These are phyloP conservation scores for Cyberlindnera veronae DNA, from an alignment of 805 yeast genomes.

Conservation along the genomic window DNA sequence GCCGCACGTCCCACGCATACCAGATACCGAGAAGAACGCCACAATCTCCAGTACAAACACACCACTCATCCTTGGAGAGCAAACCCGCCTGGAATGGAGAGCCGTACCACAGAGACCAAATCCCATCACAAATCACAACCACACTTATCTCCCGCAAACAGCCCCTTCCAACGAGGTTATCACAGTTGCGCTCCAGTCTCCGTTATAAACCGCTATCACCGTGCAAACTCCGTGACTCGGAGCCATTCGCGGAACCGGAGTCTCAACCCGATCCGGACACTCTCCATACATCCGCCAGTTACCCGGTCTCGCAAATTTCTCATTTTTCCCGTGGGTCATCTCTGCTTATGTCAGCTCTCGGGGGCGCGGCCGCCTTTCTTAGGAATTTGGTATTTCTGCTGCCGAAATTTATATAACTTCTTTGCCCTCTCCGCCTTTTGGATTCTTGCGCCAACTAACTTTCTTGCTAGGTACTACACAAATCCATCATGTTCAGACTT, in stretches of 20 bases:
- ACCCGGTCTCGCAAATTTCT: too few species aligned
- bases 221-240: slow-evolving; percentile 2
- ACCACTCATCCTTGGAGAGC: neutral
- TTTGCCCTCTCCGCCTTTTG: slow-evolving; percentile 1
- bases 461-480: neutral
- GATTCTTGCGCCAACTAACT: neutral
- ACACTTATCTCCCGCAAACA: too few species aligned
- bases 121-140: neutral
- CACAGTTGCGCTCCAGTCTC: neutral
- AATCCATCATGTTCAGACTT: slow-evolving; percentile 22
- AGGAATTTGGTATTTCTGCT: neutral
- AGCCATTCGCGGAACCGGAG: slow-evolving; percentile 3
- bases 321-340: too few species aligned
- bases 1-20: neutral
- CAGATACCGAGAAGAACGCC: neutral
- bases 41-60: neutral
- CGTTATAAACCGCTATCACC: slow-evolving; percentile 4
- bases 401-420: too few species aligned
- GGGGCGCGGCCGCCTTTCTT: neutral
- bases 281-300: slow-evolving; percentile 3
- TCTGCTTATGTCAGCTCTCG: too few species aligned
- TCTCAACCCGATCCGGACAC: neutral
- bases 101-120: too few species aligned
- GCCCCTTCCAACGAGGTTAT: too few species aligned
- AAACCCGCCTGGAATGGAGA: too few species aligned